Percentiles rank a stretch among this genome's conserved stretches.
Evolutionary conservation across 2,329 filamentous ascomycete species (phyloP).

Genomic region (Diplodia seriata): DNA sequence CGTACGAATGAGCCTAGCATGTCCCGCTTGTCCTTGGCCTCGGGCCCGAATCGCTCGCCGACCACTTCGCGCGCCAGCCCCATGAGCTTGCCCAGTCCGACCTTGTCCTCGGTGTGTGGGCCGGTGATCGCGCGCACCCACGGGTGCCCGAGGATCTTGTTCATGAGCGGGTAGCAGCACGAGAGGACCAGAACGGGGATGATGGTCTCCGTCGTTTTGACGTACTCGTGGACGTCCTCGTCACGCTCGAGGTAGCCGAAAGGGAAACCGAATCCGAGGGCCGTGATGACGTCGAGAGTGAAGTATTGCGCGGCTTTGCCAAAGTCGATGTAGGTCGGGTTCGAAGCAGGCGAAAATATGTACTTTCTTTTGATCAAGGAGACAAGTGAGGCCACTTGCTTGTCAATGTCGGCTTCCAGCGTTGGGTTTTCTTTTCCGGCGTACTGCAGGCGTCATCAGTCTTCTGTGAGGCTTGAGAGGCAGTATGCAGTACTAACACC

Average conservation of each 20-base stretch:
- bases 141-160: constrained; percentile 49
- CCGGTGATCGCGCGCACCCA: constrained; percentile 50
- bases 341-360: constrained; percentile 36
- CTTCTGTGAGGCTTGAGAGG: constrained; percentile 15
- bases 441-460: too few relatives aligned
- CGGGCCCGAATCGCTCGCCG: constrained; percentile 54
- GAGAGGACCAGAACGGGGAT: constrained; percentile 37
- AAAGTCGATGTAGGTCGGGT: constrained; percentile 35
- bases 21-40: constrained; percentile 53
- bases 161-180: constrained; percentile 55
- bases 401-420: constrained; percentile 6
- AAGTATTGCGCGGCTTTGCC: constrained; percentile 50
- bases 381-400: not conserved
- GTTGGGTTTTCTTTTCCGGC: not conserved
- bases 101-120: constrained; percentile 27
- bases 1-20: constrained; percentile 63
- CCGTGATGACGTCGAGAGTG: constrained; percentile 52
- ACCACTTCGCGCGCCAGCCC: constrained; percentile 55
- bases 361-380: constrained; percentile 8
- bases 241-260: constrained; percentile 60
- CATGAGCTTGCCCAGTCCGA: constrained; percentile 35
- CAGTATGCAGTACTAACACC: constrained; percentile 47
- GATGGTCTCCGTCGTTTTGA: constrained; percentile 38
- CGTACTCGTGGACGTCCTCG: constrained; percentile 54
- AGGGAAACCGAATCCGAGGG: constrained; percentile 51